A percentile compares a stretch with the other conserved stretches of the same genome.
Conservation (phyloP, 805 yeast genomes). For the Schwanniomyces occidentalis region DNA sequence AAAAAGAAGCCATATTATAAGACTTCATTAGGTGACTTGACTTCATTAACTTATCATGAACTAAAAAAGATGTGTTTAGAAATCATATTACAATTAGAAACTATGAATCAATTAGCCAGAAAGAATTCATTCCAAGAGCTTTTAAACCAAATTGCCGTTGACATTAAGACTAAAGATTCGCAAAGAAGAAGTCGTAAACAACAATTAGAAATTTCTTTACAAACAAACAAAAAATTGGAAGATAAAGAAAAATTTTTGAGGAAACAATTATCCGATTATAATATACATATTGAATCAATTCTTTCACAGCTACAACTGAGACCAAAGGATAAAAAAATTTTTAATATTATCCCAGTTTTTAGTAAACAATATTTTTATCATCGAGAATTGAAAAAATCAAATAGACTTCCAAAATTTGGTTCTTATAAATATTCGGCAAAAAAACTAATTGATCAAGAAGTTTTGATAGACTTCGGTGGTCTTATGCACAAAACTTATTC, state of each 20-base stretch:
- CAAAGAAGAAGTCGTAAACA: conserved; percentile 43
- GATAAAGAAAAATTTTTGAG: conserved; percentile 47
- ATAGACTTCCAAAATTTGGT: conserved; percentile 73
- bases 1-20: conserved; percentile 45
- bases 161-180: conserved; percentile 55
- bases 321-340: conserved; percentile 47
- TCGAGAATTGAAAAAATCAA: conserved; percentile 63
- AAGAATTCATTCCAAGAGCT: conserved; percentile 74
- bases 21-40: conserved; percentile 52
- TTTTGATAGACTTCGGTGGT: conserved; percentile 62
- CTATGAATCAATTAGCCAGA: conserved; percentile 62
- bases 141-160: conserved; percentile 80
- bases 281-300: conserved; percentile 45
- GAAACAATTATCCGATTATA: conserved; percentile 47
- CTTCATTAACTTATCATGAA: conserved; percentile 60
- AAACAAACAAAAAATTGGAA: conserved; percentile 43
- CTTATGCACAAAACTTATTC: conserved; percentile 35
- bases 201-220: conserved; percentile 42
- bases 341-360: conserved; percentile 53
- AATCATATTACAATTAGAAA: conserved; percentile 73
- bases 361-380: conserved; percentile 77
- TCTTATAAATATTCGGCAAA: conserved; percentile 75
- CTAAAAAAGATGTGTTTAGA: conserved; percentile 76
- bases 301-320: conserved; percentile 44
- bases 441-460: conserved; percentile 70